phyloP scores from a whole-genome alignment of 2,329 filamentous ascomycete species.

The Hypoxylon sp. region DNA sequence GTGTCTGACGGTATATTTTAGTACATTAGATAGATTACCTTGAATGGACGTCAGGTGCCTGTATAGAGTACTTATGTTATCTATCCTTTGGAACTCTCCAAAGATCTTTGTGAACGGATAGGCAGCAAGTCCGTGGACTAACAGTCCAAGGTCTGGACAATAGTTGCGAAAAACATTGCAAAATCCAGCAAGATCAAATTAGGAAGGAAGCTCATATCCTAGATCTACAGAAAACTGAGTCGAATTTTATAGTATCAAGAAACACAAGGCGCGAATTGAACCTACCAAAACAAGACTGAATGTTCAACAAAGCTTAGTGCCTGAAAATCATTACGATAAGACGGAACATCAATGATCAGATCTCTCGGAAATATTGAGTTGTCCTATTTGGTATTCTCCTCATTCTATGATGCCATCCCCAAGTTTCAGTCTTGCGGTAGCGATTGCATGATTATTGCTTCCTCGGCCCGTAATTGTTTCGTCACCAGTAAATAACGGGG shows the following conservation, averaged over 20 bases:
- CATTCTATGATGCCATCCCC: not conserved
- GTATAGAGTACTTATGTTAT: too few relatives aligned
- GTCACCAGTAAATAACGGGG: conserved; percentile 18
- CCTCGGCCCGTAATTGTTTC: conserved; percentile 26
- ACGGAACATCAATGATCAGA: not conserved
- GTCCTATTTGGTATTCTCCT: not conserved
- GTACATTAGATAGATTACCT: not conserved
- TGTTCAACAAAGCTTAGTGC: not conserved
- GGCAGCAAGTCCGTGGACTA: not conserved
- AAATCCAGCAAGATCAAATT: too few relatives aligned
- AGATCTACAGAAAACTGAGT: not conserved
- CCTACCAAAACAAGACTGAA: not conserved
- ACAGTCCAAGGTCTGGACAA: too few relatives aligned
- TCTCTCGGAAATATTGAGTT: not conserved
- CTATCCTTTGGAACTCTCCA: not conserved
- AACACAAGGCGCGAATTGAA: not conserved
- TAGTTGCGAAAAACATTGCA: too few relatives aligned
- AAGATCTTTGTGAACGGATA: not conserved
- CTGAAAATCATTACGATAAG: too few relatives aligned
- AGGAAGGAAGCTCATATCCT: too few relatives aligned
- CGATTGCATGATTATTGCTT: not conserved
- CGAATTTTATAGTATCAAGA: not conserved
- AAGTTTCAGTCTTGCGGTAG: not conserved
- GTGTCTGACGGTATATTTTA: not conserved
- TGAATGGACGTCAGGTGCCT: not conserved